Percentiles rank a stretch among this genome's conserved stretches.
Conservation (phyloP, 108 stramenopile genomes). For the Skeletonema tropicum region DNA sequence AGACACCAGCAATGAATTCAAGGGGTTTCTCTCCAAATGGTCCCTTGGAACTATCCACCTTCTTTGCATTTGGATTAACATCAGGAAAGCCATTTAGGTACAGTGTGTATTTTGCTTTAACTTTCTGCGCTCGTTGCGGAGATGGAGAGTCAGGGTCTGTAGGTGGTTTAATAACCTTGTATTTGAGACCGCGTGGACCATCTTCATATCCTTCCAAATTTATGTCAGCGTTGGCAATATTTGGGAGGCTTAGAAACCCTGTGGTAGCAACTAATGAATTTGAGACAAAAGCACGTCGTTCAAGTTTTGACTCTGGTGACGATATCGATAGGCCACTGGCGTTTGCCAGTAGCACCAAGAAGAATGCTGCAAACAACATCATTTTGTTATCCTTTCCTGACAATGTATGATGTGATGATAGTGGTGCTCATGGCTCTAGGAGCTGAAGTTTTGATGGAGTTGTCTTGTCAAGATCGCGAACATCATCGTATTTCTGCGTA, state of each 20-base stretch:
- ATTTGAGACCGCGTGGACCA: constrained; percentile 52
- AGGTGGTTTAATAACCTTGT: constrained; percentile 36
- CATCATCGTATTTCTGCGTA: neutral
- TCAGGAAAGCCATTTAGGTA: constrained; percentile 54
- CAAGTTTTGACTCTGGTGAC: neutral
- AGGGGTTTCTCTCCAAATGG: constrained; percentile 47
- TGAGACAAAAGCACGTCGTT: neutral
- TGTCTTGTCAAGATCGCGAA: too few relatives aligned
- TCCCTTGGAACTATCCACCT: constrained; percentile 43
- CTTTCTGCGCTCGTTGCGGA: constrained; percentile 53
- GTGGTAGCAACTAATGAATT: neutral
- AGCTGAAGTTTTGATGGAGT: too few relatives aligned
- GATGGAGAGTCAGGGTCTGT: constrained; percentile 18
- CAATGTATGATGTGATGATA: too few relatives aligned
- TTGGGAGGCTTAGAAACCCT: neutral
- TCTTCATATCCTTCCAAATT: constrained; percentile 10
- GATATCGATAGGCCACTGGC: neutral
- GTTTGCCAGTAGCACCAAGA: neutral
- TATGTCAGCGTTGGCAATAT: neutral
- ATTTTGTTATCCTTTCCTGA: neutral
- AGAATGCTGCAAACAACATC: neutral
- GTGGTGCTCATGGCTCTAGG: too few relatives aligned
- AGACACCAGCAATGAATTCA: constrained; percentile 50
- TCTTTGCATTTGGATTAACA: constrained; percentile 33
- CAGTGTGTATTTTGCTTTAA: constrained; percentile 52